These are phyloP conservation scores for Crithidia thermophila DNA, from an alignment of 208 protist genomes.

Conservation along the genomic window DNA sequence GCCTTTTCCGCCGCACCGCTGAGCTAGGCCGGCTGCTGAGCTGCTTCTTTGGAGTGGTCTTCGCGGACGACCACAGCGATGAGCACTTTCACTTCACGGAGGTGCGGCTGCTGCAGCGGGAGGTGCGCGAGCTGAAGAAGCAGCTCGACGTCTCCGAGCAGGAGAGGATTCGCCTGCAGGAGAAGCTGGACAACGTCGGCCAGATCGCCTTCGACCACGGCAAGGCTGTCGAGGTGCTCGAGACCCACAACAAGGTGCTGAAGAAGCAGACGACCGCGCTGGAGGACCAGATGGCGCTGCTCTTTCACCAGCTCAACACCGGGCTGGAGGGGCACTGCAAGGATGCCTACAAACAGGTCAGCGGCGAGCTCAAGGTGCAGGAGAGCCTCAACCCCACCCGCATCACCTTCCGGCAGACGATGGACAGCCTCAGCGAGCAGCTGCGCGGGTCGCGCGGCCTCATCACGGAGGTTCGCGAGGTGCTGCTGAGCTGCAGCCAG, in stretches of 20 bases:
- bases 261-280: conserved; percentile 81
- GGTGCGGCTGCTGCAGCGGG: conserved; percentile 77
- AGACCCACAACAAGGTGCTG: conserved; percentile 84
- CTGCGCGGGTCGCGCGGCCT: conserved; percentile 73
- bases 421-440: conserved; percentile 89
- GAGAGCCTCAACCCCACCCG: conserved; percentile 77
- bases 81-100: conserved; percentile 92
- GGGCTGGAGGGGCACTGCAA: conserved; percentile 81
- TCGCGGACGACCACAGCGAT: conserved; percentile 83
- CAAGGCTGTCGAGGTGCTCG: conserved; percentile 80
- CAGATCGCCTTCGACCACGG: conserved; percentile 80
- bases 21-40: conserved; percentile 81
- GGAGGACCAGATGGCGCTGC: conserved; percentile 93
- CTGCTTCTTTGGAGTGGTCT: conserved; percentile 89
- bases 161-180: conserved; percentile 62
- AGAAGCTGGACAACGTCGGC: conserved; percentile 80
- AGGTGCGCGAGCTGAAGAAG: conserved; percentile 62
- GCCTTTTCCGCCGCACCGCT: conserved; percentile 80
- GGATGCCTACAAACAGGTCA: conserved; percentile 73
- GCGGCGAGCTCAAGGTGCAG: conserved; percentile 77
- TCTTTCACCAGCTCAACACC: conserved; percentile 89
- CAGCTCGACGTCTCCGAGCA: conserved; percentile 64
- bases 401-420: conserved; percentile 88
- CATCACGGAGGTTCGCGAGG: conserved; percentile 78
- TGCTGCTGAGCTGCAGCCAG: conserved; percentile 51